These are phyloP conservation scores for Diphasiastrum complanatum DNA, from an alignment of 83 land plant species.

Conservation along the genomic window DNA sequence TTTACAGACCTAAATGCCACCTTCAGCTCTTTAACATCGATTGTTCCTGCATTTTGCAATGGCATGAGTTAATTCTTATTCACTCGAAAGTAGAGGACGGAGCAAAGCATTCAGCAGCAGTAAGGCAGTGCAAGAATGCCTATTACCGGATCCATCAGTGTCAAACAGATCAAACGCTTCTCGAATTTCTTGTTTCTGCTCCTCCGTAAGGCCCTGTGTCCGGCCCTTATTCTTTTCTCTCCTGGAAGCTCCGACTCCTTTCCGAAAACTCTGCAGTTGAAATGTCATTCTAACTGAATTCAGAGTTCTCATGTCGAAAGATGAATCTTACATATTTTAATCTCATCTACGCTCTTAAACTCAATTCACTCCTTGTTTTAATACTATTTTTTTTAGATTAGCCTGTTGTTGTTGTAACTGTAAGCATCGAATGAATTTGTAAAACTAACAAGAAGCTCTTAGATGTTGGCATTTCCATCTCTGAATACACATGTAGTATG, in stretches of 20 bases:
- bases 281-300: too few species aligned
- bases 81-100: background rate
- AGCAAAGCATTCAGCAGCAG: background rate
- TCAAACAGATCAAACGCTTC: constrained; percentile 98
- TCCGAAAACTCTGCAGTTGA: constrained; percentile 36
- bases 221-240: constrained; percentile 68
- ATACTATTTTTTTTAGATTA: too few species aligned
- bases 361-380: too few species aligned
- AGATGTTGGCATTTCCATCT: too few species aligned
- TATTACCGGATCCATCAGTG: constrained; percentile 90
- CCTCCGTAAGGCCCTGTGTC: constrained; percentile 64
- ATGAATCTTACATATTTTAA: too few species aligned
- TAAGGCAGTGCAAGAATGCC: background rate
- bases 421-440: too few species aligned
- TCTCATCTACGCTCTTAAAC: too few species aligned
- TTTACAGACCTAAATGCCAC: constrained; percentile 85
- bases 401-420: too few species aligned
- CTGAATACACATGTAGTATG: too few species aligned
- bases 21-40: constrained; percentile 95
- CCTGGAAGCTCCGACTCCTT: constrained; percentile 44
- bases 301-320: too few species aligned
- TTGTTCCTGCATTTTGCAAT: constrained; percentile 51
- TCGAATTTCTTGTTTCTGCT: constrained; percentile 88
- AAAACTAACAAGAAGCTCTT: too few species aligned
- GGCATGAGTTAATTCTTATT: background rate